These are phyloP conservation scores for Ophiostoma perfectum DNA, from an alignment of 2,329 filamentous ascomycete genomes.

Conservation along the genomic window DNA sequence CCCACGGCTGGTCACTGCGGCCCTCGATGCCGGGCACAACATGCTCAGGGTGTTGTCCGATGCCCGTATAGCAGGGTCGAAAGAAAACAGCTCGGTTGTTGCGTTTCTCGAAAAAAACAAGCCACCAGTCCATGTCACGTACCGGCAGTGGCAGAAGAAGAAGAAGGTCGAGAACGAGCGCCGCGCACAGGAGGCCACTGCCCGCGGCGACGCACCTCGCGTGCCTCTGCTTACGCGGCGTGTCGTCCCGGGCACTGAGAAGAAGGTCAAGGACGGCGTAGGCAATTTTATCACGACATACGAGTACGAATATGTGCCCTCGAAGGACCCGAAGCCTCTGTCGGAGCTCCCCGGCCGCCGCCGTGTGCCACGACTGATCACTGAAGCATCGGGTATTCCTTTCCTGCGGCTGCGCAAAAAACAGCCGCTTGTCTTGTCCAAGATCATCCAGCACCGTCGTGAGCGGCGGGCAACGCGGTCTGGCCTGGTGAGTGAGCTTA, in stretches of 20 bases:
- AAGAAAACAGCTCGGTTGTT: conserved; percentile 41
- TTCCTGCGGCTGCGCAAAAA: conserved; percentile 64
- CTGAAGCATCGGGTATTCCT: conserved; percentile 51
- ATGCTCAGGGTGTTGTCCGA: conserved; percentile 35
- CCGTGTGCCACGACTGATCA: conserved; percentile 52
- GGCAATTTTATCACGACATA: conserved; percentile 6
- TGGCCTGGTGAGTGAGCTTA: conserved; percentile 36
- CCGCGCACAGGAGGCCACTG: conserved; percentile 11
- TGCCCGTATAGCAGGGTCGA: conserved; percentile 36
- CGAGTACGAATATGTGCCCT: conserved; percentile 41
- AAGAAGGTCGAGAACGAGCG: background rate
- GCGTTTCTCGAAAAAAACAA: conserved; percentile 35
- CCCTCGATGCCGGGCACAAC: conserved; percentile 61
- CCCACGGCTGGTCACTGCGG: conserved; percentile 53
- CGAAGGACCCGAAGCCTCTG: conserved; percentile 45
- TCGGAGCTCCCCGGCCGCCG: conserved; percentile 44
- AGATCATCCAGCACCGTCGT: conserved; percentile 51
- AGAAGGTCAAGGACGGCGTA: conserved; percentile 20
- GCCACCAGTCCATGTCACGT: conserved; percentile 11
- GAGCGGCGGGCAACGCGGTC: conserved; percentile 40
- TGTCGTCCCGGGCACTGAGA: conserved; percentile 25
- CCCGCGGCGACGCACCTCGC: conserved; percentile 27
- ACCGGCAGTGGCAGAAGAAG: conserved; percentile 5
- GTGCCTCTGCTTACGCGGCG: conserved; percentile 28
- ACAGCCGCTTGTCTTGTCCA: conserved; percentile 55